phyloP scores from a whole-genome alignment of 768 basidiomycete species.

The Xerocomus spinulosus region DNA sequence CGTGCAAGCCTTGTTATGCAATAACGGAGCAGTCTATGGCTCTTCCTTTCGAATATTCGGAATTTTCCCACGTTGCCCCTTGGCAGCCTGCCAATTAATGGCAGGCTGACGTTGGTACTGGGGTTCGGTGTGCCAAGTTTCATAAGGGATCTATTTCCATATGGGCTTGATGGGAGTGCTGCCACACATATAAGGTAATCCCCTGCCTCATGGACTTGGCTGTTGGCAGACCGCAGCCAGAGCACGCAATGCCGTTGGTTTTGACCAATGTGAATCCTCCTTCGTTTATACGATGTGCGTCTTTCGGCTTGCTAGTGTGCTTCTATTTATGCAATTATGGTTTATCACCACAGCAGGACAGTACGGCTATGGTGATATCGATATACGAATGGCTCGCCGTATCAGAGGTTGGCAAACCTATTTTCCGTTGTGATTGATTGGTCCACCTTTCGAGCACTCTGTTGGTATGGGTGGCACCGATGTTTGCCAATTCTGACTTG shows the following conservation, averaged over 20 bases:
- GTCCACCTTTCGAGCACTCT: no score
- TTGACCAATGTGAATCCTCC: background rate
- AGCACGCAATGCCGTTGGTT: conserved; percentile 10
- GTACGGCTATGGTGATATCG: background rate
- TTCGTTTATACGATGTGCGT: background rate
- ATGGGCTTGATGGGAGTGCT: no score
- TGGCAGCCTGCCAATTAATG: background rate
- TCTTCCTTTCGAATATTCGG: background rate
- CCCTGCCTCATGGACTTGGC: conserved; percentile 16
- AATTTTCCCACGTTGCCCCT: background rate
- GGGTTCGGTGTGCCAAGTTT: no score
- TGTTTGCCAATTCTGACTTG: background rate
- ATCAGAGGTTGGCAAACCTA: conserved; percentile 12
- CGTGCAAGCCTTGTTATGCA: background rate
- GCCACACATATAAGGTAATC: background rate
- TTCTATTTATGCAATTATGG: background rate
- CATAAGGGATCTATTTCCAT: background rate
- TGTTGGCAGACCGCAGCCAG: conserved; percentile 14
- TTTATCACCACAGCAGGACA: background rate
- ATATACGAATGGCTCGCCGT: no score
- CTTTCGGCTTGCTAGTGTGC: background rate
- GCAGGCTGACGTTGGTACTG: no score
- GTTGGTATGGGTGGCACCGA: no score
- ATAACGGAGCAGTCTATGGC: background rate
- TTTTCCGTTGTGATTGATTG: no score